Evolutionary conservation across 2,329 filamentous ascomycete genomes (phyloP).

Genomic region (Aspergillus puulaauensis): DNA sequence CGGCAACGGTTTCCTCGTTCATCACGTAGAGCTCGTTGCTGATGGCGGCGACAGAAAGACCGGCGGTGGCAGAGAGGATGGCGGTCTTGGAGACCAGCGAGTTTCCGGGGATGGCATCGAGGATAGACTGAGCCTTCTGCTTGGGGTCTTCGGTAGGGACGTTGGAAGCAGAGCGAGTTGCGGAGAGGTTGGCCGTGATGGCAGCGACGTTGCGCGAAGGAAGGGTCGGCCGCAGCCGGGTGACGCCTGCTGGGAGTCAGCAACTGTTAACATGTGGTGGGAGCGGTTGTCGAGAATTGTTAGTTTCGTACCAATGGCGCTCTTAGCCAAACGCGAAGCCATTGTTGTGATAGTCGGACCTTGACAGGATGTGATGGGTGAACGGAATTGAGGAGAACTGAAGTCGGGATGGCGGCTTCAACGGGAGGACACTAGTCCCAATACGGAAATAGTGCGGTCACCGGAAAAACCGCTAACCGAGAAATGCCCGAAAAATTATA

Average conservation of each 20-base stretch:
- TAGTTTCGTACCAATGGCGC: constrained; percentile 78
- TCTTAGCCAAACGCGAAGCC: constrained; percentile 96
- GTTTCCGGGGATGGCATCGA: constrained; percentile 90
- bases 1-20: constrained; percentile 97
- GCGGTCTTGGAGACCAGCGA: constrained; percentile 93
- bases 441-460: constrained; percentile 23
- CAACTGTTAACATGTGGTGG: constrained; percentile 25
- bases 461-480: constrained; percentile 37
- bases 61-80: constrained; percentile 89
- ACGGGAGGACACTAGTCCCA: constrained; percentile 36
- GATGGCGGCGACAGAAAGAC: constrained; percentile 88
- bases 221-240: constrained; percentile 82
- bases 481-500: constrained; percentile 23
- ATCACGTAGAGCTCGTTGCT: constrained; percentile 99
- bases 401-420: constrained; percentile 41
- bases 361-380: constrained; percentile 45
- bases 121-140: constrained; percentile 93
- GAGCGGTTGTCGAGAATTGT: constrained; percentile 24
- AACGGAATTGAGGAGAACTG: constrained; percentile 42
- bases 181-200: constrained; percentile 66
- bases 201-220: constrained; percentile 73
- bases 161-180: constrained; percentile 70
- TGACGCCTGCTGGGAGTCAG: constrained; percentile 66
- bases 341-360: constrained; percentile 70
- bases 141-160: constrained; percentile 86